These are phyloP conservation scores for Myotisia sp. DNA, from an alignment of 2,329 filamentous ascomycete species.

Conservation along the genomic window DNA sequence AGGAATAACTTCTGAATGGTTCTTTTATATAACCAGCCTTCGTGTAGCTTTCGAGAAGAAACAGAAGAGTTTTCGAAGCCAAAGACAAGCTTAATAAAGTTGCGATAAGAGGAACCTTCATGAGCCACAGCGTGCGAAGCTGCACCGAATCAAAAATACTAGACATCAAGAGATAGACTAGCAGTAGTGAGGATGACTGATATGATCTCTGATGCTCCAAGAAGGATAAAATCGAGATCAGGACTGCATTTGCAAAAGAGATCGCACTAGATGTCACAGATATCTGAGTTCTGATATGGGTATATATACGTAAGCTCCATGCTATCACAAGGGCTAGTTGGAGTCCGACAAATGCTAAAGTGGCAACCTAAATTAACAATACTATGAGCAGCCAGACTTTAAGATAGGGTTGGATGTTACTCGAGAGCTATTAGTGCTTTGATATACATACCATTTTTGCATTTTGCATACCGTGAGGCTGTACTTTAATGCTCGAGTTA, in stretches of 20 bases:
- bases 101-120: constrained; percentile 8
- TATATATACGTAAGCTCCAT: background rate
- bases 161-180: constrained; percentile 28
- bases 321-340: constrained; percentile 17
- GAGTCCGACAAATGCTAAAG: constrained; percentile 8
- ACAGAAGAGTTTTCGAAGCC: constrained; percentile 12
- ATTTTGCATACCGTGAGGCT: background rate
- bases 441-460: constrained; percentile 4
- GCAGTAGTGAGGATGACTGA: constrained; percentile 30
- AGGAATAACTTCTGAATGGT: constrained; percentile 12
- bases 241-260: constrained; percentile 3
- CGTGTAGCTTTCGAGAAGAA: constrained; percentile 15
- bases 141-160: constrained; percentile 27
- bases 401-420: background rate
- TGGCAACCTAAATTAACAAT: constrained; percentile 8
- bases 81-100: constrained; percentile 10
- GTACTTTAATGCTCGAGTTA: constrained; percentile 3
- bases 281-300: background rate
- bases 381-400: too few species aligned
- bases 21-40: constrained; percentile 17
- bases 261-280: constrained; percentile 5
- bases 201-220: constrained; percentile 26
- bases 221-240: constrained; percentile 4
- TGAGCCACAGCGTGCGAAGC: constrained; percentile 22
- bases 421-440: background rate